These are phyloP conservation scores for Zygosaccharomyces lentus DNA, from an alignment of 805 yeast genomes.

Conservation along the genomic window DNA sequence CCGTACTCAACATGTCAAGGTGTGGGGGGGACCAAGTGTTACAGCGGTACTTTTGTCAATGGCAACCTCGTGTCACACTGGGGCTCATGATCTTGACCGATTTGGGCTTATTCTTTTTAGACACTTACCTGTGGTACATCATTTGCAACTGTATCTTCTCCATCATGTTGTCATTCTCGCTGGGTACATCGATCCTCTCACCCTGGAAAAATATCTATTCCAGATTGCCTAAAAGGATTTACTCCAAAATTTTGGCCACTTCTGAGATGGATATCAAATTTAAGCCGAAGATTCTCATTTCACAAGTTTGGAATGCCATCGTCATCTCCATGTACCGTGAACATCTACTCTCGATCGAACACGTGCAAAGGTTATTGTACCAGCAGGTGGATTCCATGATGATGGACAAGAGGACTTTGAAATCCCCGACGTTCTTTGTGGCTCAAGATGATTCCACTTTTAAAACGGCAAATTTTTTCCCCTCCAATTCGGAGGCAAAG, in stretches of 20 bases:
- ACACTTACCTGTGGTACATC: conserved; percentile 82
- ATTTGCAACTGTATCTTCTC: conserved; percentile 74
- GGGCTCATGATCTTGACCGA: conserved; percentile 55
- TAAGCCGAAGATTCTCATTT: conserved; percentile 52
- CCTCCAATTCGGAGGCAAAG: conserved; percentile 68
- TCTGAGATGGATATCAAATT: conserved; percentile 44
- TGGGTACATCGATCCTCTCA: conserved; percentile 81
- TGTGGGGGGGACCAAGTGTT: conserved; percentile 61
- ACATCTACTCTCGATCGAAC: conserved; percentile 69
- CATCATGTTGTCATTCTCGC: conserved; percentile 61
- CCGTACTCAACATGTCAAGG: conserved; percentile 47
- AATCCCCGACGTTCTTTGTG: conserved; percentile 74
- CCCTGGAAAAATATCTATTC: conserved; percentile 84
- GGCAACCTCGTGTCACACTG: conserved; percentile 56
- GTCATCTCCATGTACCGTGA: conserved; percentile 78
- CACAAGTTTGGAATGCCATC: conserved; percentile 82
- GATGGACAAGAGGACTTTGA: conserved; percentile 41
- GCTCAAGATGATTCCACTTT: conserved; percentile 76
- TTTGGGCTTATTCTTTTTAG: conserved; percentile 66
- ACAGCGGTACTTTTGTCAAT: conserved; percentile 49
- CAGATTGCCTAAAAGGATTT: conserved; percentile 69
- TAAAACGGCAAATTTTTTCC: conserved; percentile 50
- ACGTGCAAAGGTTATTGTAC: conserved; percentile 61
- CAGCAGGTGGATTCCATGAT: conserved; percentile 41
- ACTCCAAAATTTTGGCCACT: conserved; percentile 59